Conservation (phyloP, 441 rosid species). For the Lepidium campestre region DNA sequence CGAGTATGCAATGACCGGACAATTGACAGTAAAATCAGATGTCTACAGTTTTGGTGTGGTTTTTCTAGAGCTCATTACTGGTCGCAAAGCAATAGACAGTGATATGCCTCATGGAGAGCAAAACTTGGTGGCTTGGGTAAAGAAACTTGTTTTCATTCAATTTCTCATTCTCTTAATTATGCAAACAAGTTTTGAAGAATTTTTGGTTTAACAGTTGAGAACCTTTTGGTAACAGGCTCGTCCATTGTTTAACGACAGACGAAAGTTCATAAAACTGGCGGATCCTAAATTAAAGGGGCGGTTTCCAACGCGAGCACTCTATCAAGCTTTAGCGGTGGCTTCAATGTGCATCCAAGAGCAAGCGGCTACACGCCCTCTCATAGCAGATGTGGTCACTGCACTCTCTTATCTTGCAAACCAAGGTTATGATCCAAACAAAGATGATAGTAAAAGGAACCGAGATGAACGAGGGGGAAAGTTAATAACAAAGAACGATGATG, state of each 20-base stretch:
- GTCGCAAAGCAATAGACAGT: slow-evolving; percentile 87
- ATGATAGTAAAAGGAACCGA: slow-evolving; percentile 43
- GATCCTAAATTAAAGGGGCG: slow-evolving; percentile 76
- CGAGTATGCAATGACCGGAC: slow-evolving; percentile 99
- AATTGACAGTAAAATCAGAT: slow-evolving; percentile 88
- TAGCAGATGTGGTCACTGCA: slow-evolving; percentile 91
- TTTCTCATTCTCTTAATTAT: neutral
- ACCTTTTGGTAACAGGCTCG: slow-evolving; percentile 56
- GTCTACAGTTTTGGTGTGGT: slow-evolving; percentile 96
- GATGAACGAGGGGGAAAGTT: slow-evolving; percentile 59
- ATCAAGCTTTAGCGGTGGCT: slow-evolving; percentile 94
- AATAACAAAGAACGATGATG: slow-evolving; percentile 52
- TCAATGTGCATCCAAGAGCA: slow-evolving; percentile 98
- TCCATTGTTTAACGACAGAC: slow-evolving; percentile 74
- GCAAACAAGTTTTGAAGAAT: neutral
- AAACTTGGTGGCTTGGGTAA: slow-evolving; percentile 91
- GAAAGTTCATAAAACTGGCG: slow-evolving; percentile 71
- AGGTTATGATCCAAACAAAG: slow-evolving; percentile 58
- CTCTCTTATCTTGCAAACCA: slow-evolving; percentile 90
- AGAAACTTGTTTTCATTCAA: neutral
- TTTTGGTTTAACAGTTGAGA: neutral
- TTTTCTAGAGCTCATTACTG: slow-evolving; percentile 86
- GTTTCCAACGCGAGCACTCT: slow-evolving; percentile 81
- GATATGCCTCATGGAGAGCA: slow-evolving; percentile 87
- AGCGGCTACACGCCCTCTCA: slow-evolving; percentile 90